Evolutionary conservation across 805 yeast species (phyloP).

Genomic region (Candida fluviatilis): DNA sequence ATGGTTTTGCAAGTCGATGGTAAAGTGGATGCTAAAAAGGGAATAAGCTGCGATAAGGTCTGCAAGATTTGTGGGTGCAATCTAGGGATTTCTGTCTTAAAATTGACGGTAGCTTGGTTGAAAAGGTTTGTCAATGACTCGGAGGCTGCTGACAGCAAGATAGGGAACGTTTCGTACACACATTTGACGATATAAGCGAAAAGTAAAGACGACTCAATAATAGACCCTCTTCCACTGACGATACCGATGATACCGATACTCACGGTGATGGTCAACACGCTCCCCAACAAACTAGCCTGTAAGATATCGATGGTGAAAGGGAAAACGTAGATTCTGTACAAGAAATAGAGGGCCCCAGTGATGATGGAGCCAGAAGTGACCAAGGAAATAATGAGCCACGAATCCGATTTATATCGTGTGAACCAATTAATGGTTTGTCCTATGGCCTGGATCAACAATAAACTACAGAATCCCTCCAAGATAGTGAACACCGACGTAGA

Average conservation of each 20-base stretch:
- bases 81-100: conserved; percentile 31
- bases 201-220: conserved; percentile 82
- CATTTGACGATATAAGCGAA: conserved; percentile 91
- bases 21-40: conserved; percentile 48
- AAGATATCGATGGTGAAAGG: conserved; percentile 66
- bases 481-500: conserved; percentile 88
- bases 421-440: conserved; percentile 80
- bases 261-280: conserved; percentile 70
- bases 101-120: conserved; percentile 29
- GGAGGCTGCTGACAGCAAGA: conserved; percentile 55
- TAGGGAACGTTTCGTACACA: conserved; percentile 89
- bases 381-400: conserved; percentile 74
- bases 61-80: conserved; percentile 34
- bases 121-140: conserved; percentile 27
- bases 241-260: conserved; percentile 82
- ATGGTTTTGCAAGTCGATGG: conserved; percentile 51
- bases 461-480: conserved; percentile 89
- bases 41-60: conserved; percentile 31
- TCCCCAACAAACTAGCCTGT: conserved; percentile 82
- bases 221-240: conserved; percentile 76
- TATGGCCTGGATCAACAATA: conserved; percentile 85
- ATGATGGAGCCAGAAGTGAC: conserved; percentile 70
- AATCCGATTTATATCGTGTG: conserved; percentile 57
- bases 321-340: conserved; percentile 78
- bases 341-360: conserved; percentile 71